Evolutionary conservation across 768 basidiomycete genomes (phyloP), one percentile per base, ranked within the genome.

Genomic region (Sistotremastrum niveocremeum): DNA sequence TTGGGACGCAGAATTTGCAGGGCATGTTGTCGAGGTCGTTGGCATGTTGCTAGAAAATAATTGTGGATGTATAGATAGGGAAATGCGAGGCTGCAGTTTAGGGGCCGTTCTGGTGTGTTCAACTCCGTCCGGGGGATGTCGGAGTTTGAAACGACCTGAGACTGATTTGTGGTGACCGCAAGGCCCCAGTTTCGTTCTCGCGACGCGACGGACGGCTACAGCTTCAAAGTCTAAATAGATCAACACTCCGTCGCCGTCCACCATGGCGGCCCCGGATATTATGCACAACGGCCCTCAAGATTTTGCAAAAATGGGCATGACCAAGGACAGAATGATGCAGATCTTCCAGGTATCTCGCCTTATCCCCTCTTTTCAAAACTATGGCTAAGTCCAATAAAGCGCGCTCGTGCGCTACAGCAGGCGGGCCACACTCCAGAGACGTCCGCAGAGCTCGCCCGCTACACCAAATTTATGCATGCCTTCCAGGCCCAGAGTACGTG

Each of bases 381-480:
- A 45, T 12, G 5, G 5, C 20, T 7, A 34, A 36, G 34, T 43
- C 34, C 36, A 29, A 4, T 56, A 54, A 60, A 77, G 68, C 70
- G 71, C 30, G 63, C 66, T n/a, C 62, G 65, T 33, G 45, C 56
- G 36, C 66, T 77, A 33, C 67, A 62, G 37, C 54, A 54, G n/a
- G 58, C 64, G 36, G 75, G 75, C 8, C 60, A 58, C 48, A 69
- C 72, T 7, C 59, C 66, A n/a, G 68, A 73, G 41, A 66, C 64
- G 2, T 65, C 61, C 6, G 58, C 51, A 28, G 75, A 77, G 46
- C 61, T 75, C 28, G 65, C 60, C 5, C 60, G 56, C 46, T 59
- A 76, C 40, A 52, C 66, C 42, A 59, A 62, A 30, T 59, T 68
- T 50, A 54, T 77, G 36, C 53, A 57, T 4, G 54, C 52, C 5